Conservation (phyloP, 2,329 filamentous ascomycete genomes). For the Botrytis pseudocinerea region DNA sequence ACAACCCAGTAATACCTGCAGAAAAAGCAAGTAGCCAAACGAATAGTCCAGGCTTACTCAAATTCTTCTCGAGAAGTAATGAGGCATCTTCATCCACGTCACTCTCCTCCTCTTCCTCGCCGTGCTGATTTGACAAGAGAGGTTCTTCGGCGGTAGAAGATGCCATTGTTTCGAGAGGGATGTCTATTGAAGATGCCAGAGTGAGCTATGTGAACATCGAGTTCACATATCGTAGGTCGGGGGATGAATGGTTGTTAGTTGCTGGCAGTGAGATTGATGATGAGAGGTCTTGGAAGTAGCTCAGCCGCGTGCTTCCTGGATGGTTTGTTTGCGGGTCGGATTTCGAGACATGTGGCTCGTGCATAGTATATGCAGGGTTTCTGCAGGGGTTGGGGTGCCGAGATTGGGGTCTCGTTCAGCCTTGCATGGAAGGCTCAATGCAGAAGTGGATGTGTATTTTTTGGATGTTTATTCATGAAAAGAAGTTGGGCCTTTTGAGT, state of each 20-base stretch:
- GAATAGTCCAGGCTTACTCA: conserved; percentile 47
- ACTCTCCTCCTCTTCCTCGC: conserved; percentile 23
- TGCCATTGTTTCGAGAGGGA: conserved; percentile 15
- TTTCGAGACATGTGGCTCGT: neutral
- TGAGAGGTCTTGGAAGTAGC: neutral
- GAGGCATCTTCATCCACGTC: conserved; percentile 32
- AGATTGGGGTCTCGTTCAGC: neutral
- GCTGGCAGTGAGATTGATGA: neutral
- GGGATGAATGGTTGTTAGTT: neutral
- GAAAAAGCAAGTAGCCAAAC: conserved; percentile 63
- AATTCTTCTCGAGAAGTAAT: conserved; percentile 38
- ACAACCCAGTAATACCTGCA: conserved; percentile 65
- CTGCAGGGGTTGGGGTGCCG: neutral
- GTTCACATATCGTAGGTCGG: conserved; percentile 6
- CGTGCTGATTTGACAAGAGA: conserved; percentile 11
- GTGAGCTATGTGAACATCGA: neutral
- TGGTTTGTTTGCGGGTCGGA: neutral
- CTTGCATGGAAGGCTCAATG: neutral
- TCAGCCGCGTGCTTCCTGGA: conserved; percentile 7
- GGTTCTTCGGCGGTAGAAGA: conserved; percentile 19
- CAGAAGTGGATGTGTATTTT: neutral
- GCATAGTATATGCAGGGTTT: neutral
- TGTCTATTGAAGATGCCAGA: conserved; percentile 8
- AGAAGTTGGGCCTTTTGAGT: neutral
- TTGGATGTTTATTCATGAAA: neutral